Base-by-base conservation (phyloP, 1,284 basidiomycete genomes). In the Ceratobasidium sp. region DNA sequence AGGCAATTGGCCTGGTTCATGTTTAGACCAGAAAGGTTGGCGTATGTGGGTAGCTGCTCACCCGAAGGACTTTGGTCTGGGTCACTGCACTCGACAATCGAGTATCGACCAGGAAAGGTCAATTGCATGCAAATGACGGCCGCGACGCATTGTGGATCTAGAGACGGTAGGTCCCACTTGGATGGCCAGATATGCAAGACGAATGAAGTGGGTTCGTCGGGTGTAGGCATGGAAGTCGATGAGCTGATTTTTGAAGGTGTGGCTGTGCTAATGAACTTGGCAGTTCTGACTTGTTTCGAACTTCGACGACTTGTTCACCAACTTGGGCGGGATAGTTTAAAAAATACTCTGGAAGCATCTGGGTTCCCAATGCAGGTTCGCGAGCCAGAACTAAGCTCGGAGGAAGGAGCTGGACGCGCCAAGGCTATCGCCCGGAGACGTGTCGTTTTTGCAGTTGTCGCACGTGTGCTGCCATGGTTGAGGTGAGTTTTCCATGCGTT, bases 11-110 rank as follows among this genome's bases (percentile, higher is more conserved):
- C 91, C 90, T 92, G 73, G 23, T 28, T 1, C 21, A 40, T 12
- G 11, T 58, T 67, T 36, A 58, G 74, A 28, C 0, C 9, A 23
- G 42, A 14, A 12, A 21, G 21, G 42, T 5, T 25, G 5, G 6
- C n/a, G 12, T 6, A 3, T 12, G 30, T n/a, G n/a, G n/a, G n/a
- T 18, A 30, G 25, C 38, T 61, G 21, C 86, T 79, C 79, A 89
- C 91, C 91, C 76, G 83, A 87, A n/a, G 90, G 89, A 73, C 91
- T 91, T n/a, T 84, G 74, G 80, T 92, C 90, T 7, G 90, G 87
- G 78, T 90, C 86, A 16, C 84, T 83, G 76, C 85, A 88, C 79
- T 88, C 85, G 48, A 82, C 81, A 38, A 92, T 79, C 18, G 79
- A 79, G 79, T 89, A 92, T 75, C 84, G 81, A 12, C 86, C 87